A percentile compares a stretch with the other conserved stretches of the same genome.
phyloP scores from a whole-genome alignment of 345 rosid genomes.

The Cardiospermum halicacabum region DNA sequence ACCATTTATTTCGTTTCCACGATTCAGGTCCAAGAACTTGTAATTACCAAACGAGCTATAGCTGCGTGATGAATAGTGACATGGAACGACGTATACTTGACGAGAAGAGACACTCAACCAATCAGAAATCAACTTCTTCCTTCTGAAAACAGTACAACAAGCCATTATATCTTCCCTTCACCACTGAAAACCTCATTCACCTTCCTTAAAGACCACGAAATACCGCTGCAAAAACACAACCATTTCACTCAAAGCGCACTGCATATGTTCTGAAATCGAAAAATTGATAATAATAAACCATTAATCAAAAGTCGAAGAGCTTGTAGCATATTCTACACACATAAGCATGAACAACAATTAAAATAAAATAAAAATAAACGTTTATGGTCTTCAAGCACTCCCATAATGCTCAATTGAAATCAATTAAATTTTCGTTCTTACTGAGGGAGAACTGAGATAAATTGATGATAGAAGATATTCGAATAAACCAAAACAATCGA shows the following conservation, averaged over 20 bases:
- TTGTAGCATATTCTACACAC: too few relatives aligned
- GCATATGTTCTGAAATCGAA: too few relatives aligned
- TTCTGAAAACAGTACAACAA: constrained; percentile 61
- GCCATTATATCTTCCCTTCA: constrained; percentile 46
- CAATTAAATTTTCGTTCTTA: too few relatives aligned
- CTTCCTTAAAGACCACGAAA: constrained; percentile 18
- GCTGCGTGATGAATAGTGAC: constrained; percentile 24
- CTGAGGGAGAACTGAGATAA: not conserved
- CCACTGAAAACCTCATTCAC: constrained; percentile 17
- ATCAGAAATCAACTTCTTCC: constrained; percentile 44
- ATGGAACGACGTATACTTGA: constrained; percentile 24
- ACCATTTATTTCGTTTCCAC: constrained; percentile 13
- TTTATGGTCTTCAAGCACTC: too few relatives aligned
- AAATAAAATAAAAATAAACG: not conserved
- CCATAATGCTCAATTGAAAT: too few relatives aligned
- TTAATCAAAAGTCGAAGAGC: too few relatives aligned
- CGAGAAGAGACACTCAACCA: constrained; percentile 35
- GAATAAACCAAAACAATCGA: not conserved
- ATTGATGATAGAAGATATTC: not conserved
- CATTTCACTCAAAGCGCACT: constrained; percentile 1
- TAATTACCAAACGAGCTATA: constrained; percentile 19
- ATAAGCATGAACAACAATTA: not conserved
- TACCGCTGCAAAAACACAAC: constrained; percentile 19
- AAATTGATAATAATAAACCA: not conserved
- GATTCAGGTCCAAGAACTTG: constrained; percentile 14